These are phyloP conservation scores for Cornus controversa DNA, from an alignment of 148 eudicot genomes.

Conservation along the genomic window DNA sequence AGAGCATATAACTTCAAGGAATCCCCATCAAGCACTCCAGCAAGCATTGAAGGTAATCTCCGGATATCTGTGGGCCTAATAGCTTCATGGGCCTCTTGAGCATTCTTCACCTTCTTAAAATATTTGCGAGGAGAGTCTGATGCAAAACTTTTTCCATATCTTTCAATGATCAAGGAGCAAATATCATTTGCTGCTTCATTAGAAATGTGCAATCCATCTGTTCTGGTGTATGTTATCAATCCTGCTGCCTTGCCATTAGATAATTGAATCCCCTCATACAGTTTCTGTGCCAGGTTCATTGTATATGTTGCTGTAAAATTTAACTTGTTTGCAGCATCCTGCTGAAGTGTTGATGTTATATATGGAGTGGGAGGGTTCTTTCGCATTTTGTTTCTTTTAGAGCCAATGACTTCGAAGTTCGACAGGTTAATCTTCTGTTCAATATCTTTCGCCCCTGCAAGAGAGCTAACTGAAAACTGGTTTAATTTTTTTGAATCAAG, in stretches of 20 bases:
- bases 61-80: conserved; percentile 85
- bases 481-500: conserved; percentile 58
- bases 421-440: conserved; percentile 50
- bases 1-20: conserved; percentile 72
- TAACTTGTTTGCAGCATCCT: conserved; percentile 94
- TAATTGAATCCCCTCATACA: conserved; percentile 81
- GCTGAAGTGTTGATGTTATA: conserved; percentile 96
- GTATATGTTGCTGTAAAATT: conserved; percentile 68
- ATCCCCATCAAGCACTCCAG: conserved; percentile 71
- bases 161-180: conserved; percentile 56
- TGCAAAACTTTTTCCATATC: conserved; percentile 65
- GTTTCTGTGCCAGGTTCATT: conserved; percentile 93
- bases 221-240: conserved; percentile 91
- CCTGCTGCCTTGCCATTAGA: conserved; percentile 65
- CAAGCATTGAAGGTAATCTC: conserved; percentile 70
- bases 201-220: conserved; percentile 90
- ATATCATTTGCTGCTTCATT: conserved; percentile 71
- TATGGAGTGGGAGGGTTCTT: conserved; percentile 78
- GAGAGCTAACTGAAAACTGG: conserved; percentile 66
- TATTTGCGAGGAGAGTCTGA: conserved; percentile 58
- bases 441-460: conserved; percentile 53
- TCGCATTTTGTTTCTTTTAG: conserved; percentile 51
- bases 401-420: conserved; percentile 48
- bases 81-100: conserved; percentile 99
- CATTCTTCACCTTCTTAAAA: conserved; percentile 88